Base-by-base conservation (phyloP, 352 stramenopile species). In the Globisporangium spinosum region DNA sequence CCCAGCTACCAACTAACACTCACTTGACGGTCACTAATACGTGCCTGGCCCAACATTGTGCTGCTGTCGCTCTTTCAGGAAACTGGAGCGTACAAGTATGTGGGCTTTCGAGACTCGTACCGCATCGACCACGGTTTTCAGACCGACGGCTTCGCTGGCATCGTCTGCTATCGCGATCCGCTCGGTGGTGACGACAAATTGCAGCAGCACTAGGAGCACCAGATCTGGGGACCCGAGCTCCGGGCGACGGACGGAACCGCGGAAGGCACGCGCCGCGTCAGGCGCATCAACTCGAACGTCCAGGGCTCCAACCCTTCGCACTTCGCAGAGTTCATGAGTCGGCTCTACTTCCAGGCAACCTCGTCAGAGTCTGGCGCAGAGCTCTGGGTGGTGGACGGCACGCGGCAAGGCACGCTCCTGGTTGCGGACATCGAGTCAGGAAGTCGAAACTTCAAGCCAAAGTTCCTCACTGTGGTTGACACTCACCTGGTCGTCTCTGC, bases 21-120 rank as follows among this genome's bases (percentile, higher is more conserved):
- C 40, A 8, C 17, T 51, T 51, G 17, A 51, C 10, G 43, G 43
- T 23, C 43, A 23, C 17, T 51, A 51, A 51, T 23, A 22, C 43
- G 43, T 23, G 17, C 17, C 43, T 51, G 43, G 2, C 6, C 43
- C 43, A 23, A 51, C 17, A 51, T 22, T 53, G 35, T 69, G 13
- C 2, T 69, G 13, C 2, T 70, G 43, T 64, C 22, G 13, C 3
- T 4, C 20, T 8, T 45, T 17, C 7, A 89, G 65, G 62, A 54
- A 27, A 98, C 87, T 3, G 88, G 87, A 8, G 86, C 86, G 5
- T 96, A 86, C 70, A 97, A 97, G 66, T 76, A 96, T 70, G 81
- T 83, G n/a, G 89, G 87, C 8, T 82, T 80, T 56, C 77, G 78
- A 54, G 89, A 97, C 58, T 85, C 83, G 40, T 89, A 88, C 63